These are phyloP conservation scores for Forsythia suspensa DNA, from an alignment of 257 asterid species.

Conservation along the genomic window DNA sequence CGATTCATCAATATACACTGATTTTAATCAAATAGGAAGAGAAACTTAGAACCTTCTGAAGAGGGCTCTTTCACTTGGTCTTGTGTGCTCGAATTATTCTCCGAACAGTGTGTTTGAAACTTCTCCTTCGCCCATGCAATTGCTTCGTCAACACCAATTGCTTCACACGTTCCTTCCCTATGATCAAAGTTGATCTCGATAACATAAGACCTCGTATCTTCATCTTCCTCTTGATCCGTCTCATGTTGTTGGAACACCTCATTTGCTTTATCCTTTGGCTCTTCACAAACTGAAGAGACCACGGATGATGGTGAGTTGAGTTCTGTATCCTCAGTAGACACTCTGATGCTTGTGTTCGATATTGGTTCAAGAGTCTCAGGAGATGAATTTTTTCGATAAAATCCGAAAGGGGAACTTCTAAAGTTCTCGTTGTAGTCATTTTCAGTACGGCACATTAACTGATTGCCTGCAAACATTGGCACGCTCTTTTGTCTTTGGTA, in stretches of 20 bases:
- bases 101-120: slow-evolving; percentile 42
- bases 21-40: background rate
- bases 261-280: slow-evolving; percentile 30
- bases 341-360: slow-evolving; percentile 44
- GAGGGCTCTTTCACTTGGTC: slow-evolving; percentile 36
- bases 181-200: slow-evolving; percentile 58
- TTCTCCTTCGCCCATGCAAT: slow-evolving; percentile 88
- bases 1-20: background rate
- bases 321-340: slow-evolving; percentile 47
- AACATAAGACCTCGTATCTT: slow-evolving; percentile 68
- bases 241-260: slow-evolving; percentile 24
- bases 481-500: slow-evolving; percentile 26
- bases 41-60: slow-evolving; percentile 31
- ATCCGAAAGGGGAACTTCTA: slow-evolving; percentile 41
- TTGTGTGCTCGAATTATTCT: slow-evolving; percentile 24
- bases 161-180: slow-evolving; percentile 53
- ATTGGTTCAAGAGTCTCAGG: slow-evolving; percentile 62
- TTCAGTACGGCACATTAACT: slow-evolving; percentile 26
- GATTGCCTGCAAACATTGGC: slow-evolving; percentile 37
- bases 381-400: slow-evolving; percentile 53
- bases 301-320: slow-evolving; percentile 54
- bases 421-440: slow-evolving; percentile 28
- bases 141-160: slow-evolving; percentile 75
- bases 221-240: slow-evolving; percentile 50
- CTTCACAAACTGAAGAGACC: slow-evolving; percentile 56